Evolutionary conservation across 306 rosid species (phyloP), one percentile per base, ranked within the genome.

Genomic region (Rosa persica): DNA sequence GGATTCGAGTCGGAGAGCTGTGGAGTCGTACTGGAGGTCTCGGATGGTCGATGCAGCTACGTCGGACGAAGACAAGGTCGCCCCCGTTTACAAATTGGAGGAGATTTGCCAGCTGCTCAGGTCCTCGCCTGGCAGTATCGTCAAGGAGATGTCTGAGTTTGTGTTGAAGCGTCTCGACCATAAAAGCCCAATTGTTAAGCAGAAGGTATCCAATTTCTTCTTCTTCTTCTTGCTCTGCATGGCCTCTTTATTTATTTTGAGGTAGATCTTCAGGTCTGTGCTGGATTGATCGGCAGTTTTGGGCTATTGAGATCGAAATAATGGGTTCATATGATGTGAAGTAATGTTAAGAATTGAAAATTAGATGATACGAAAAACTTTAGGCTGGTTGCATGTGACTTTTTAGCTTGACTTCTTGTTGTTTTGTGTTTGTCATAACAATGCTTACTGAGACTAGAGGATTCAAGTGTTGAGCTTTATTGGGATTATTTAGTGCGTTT

Each of bases 1-100:
- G 99, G 99, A 96, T 79, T 83, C 98, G 71, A 93, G 99, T 85
- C 85, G 99, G 69, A 90, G 99, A 90, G 99, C 98, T 46, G 99
- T 96, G 80, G 99, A 96, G 79, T 90, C 99, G 47, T 96, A 91
- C 74, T 91, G 98, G 99, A 87, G 98, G 72, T 91, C 98, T 36
- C 81, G 97, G 66, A 75, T 93, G 93, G 82, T 96, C 81, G 99
- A 96, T 81, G 86, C 86, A 49, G 99, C 91, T 17, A 96, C 99
- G 5, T 88, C 94, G 19, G 97, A 93, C 70, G 99, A 96, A 84
- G 99, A 93, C 85, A 93, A 96, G 78, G 96, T 96, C 43, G 70
- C 99, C 0, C 98, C 99, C 4, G 97, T 96, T 8, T 96, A 87
- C 88, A 96, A 93, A 81, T 81, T 96, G 84, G 99, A 96, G 66